A percentile compares a stretch with the other conserved stretches of the same genome.
Conservation (phyloP, 257 asterid genomes). For the Gentiana macrophylla region DNA sequence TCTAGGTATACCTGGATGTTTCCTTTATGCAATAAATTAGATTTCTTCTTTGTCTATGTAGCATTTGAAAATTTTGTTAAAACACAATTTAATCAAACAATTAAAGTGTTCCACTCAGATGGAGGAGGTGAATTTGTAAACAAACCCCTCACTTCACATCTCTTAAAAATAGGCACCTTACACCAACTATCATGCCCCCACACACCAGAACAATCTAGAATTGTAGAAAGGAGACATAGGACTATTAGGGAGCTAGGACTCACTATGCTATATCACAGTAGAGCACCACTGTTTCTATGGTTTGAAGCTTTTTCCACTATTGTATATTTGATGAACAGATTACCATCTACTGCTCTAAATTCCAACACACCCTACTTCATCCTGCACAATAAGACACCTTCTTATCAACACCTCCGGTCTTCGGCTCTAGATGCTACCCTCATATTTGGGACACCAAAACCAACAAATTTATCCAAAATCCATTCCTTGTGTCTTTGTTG, state of each 20-base stretch:
- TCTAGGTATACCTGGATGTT: not conserved
- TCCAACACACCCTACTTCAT: not conserved
- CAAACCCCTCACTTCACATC: not conserved
- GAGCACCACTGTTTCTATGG: not conserved
- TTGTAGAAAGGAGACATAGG: not conserved
- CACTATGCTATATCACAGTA: not conserved
- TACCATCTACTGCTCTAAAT: not conserved
- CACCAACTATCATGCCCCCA: not conserved
- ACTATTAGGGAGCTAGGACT: not conserved
- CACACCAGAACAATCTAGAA: not conserved
- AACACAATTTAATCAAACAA: not conserved
- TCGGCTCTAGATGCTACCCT: no score
- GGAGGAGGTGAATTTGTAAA: not conserved
- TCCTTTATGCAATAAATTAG: not conserved
- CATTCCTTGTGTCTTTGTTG: no score
- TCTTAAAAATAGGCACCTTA: not conserved
- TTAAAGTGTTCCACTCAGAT: not conserved
- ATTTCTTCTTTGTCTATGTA: not conserved
- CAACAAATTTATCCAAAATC: no score
- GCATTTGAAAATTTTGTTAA: not conserved
- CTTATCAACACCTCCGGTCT: not conserved
- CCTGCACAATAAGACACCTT: not conserved
- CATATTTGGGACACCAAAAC: no score
- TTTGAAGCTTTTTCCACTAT: not conserved
- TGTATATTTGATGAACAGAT: not conserved